These are phyloP conservation scores for Prunella vulgaris DNA, from an alignment of 257 asterid species.

Conservation along the genomic window DNA sequence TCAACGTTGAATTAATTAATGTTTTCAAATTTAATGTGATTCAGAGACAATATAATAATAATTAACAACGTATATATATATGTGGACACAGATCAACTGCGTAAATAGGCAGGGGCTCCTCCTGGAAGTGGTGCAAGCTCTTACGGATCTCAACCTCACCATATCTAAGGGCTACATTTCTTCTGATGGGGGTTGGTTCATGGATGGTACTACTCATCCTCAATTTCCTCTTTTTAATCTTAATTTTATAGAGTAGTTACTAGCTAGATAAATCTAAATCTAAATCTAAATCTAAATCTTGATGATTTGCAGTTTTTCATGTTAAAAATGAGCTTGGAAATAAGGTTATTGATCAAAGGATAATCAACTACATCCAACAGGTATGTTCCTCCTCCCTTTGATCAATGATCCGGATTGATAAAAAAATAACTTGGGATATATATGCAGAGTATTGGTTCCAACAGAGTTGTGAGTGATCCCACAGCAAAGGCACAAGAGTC, in stretches of 20 bases:
- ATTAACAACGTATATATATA: too few relatives aligned
- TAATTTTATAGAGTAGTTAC: neutral
- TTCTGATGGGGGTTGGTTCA: constrained; percentile 78
- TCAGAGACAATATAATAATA: too few relatives aligned
- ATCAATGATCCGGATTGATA: too few relatives aligned
- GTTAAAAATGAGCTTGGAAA: constrained; percentile 60
- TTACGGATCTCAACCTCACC: constrained; percentile 69
- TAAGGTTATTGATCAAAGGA: constrained; percentile 58
- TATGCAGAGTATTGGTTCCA: constrained; percentile 47
- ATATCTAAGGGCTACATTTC: constrained; percentile 70
- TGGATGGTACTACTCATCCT: constrained; percentile 53
- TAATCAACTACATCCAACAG: constrained; percentile 60
- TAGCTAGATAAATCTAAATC: too few relatives aligned
- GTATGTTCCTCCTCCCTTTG: constrained; percentile 11
- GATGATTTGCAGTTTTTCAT: constrained; percentile 56
- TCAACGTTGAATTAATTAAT: neutral
- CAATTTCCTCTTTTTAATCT: neutral
- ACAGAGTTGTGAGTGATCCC: constrained; percentile 8
- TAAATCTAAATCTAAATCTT: neutral
- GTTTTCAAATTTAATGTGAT: too few relatives aligned
- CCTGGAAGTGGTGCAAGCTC: constrained; percentile 67
- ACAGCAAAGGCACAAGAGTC: constrained; percentile 28
- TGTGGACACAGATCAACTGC: constrained; percentile 68
- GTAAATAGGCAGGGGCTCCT: constrained; percentile 64
- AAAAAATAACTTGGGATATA: neutral